A percentile compares a stretch with the other conserved stretches of the same genome.
These are phyloP conservation scores for Populus simonii DNA, from an alignment of 345 rosid species.

Conservation along the genomic window DNA sequence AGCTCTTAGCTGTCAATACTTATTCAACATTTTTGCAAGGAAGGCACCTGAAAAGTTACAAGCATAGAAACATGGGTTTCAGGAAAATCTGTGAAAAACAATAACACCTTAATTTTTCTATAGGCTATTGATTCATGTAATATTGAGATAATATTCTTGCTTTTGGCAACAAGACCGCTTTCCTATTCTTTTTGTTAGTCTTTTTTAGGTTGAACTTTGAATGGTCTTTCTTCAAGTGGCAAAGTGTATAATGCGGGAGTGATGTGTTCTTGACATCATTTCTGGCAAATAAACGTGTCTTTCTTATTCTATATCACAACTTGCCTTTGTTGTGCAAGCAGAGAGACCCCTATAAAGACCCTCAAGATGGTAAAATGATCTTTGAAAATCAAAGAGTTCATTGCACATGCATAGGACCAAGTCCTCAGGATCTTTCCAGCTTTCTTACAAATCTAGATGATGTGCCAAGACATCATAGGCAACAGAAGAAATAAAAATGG, in stretches of 20 bases:
- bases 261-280: background rate
- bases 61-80: no score
- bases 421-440: no score
- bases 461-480: no score
- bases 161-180: background rate
- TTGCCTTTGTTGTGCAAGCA: no score
- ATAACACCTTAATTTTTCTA: background rate
- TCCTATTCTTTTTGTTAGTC: background rate
- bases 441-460: no score
- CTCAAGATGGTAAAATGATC: background rate
- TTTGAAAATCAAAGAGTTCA: no score
- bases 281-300: background rate
- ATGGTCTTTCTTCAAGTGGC: background rate
- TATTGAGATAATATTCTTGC: background rate
- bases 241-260: background rate
- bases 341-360: background rate
- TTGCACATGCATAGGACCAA: no score
- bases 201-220: background rate
- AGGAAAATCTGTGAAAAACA: no score
- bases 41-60: no score
- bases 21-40: no score
- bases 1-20: no score
- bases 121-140: background rate
- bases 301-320: background rate
- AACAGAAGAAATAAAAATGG: no score